A percentile compares a stretch with the other conserved stretches of the same genome.
Conservation (phyloP, 176 grass and related monocot species). For the Leersia perrieri region DNA sequence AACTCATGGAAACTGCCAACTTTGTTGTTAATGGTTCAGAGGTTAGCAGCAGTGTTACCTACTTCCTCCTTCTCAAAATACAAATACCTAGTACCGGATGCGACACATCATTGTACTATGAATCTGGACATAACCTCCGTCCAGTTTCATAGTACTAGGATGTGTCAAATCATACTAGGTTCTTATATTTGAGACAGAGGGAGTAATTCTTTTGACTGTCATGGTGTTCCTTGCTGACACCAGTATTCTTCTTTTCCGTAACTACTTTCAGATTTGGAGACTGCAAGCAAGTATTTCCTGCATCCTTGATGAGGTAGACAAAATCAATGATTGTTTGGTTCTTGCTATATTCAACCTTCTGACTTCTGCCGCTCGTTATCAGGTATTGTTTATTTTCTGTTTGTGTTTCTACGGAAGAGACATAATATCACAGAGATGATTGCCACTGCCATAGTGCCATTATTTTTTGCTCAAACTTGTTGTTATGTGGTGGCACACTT, state of each 20-base stretch:
- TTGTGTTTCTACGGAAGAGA: neutral
- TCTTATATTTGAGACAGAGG: too few relatives aligned
- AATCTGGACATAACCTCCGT: too few relatives aligned
- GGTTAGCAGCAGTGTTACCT: slow-evolving; percentile 37
- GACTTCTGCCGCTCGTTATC: slow-evolving; percentile 69
- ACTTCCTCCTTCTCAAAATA: too few relatives aligned
- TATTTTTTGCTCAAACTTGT: neutral
- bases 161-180: too few relatives aligned
- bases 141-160: too few relatives aligned
- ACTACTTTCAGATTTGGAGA: slow-evolving; percentile 46
- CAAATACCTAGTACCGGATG: too few relatives aligned
- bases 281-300: slow-evolving; percentile 47
- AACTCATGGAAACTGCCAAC: slow-evolving; percentile 61
- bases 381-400: slow-evolving; percentile 48
- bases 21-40: slow-evolving; percentile 63
- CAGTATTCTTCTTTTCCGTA: slow-evolving; percentile 2
- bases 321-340: slow-evolving; percentile 45
- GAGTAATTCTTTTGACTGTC: slow-evolving; percentile 9
- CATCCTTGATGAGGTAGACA: slow-evolving; percentile 53
- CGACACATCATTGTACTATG: too few relatives aligned
- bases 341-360: slow-evolving; percentile 70
- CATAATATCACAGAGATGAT: neutral
- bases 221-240: slow-evolving; percentile 9
- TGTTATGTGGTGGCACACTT: neutral
- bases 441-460: neutral